Evolutionary conservation across 202 grass and related monocot genomes (phyloP), one percentile per base, ranked within the genome.

Genomic region (Panicum hallii): DNA sequence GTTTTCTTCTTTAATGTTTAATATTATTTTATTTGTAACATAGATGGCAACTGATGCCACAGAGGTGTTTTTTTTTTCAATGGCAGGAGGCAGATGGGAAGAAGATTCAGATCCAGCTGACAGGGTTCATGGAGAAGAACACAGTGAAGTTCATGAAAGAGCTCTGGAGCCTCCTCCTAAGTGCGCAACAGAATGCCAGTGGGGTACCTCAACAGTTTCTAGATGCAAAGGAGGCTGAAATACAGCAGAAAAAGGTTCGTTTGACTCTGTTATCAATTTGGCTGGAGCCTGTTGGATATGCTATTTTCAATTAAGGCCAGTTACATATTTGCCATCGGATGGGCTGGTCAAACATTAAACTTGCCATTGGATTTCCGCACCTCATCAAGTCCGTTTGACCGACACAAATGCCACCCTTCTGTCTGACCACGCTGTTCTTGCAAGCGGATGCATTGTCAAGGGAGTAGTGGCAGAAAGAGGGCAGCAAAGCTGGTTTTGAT

Each of bases 41-140:
- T 8, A 60, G 9, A 63, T 90, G 64, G 9, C 73, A 70, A 19
- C 32, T 34, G 3, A 41, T 83, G 48, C 5, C 23, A 10, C 42
- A 22, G 28, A 41, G 36, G 14, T 57, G 19, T 70, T 63, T 12
- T 57, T 26, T 26, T 26, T 43, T 49, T 88, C 45, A 75, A 76
- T 65, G 78, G 63, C 79, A 98, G 95, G 89, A 84, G 5, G 91
- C 89, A 11, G 97, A 99, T 74, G 97, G 97, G 62, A 99, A 97
- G 80, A 89, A 99, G 57, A 97, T 99, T 73, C 97, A 99, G 76
- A 97, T 99, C 63, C 97, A 99, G 77, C 63, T 99, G 20, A 99
- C 97, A 36, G 97, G 97, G 44, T 99, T 99, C 83, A 96, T 99
- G 90, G 97, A 99, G 85, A 99, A 99, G 82, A 99, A 99, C 58